Evolutionary conservation across 2,329 filamentous ascomycete species (phyloP).

Genomic region (Aschersonia sp.): DNA sequence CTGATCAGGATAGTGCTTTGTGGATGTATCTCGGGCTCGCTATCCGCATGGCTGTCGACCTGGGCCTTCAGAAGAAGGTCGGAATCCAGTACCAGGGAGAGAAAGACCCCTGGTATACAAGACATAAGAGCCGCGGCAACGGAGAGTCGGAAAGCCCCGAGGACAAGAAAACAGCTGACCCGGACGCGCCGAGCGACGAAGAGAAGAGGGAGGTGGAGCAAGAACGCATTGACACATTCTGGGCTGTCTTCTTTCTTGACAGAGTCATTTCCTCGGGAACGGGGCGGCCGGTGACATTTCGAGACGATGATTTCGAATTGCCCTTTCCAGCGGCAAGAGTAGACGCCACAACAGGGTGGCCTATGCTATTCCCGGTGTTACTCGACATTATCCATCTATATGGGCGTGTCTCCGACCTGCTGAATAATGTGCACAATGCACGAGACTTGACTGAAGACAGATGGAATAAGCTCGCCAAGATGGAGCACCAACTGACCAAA

Average conservation of each 20-base stretch:
- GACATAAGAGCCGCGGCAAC: slow-evolving; percentile 25
- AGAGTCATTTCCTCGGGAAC: slow-evolving; percentile 79
- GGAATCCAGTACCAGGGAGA: slow-evolving; percentile 51
- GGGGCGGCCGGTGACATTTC: slow-evolving; percentile 68
- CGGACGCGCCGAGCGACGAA: slow-evolving; percentile 25
- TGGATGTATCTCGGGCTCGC: slow-evolving; percentile 91
- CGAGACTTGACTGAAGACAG: slow-evolving; percentile 64
- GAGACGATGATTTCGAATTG: slow-evolving; percentile 75
- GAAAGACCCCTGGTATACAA: slow-evolving; percentile 33
- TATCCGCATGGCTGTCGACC: slow-evolving; percentile 67
- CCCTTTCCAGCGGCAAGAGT: slow-evolving; percentile 42
- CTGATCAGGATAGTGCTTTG: slow-evolving; percentile 73
- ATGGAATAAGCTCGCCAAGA: slow-evolving; percentile 54
- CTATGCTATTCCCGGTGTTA: slow-evolving; percentile 64
- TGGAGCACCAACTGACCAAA: slow-evolving; percentile 66
- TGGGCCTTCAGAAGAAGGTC: slow-evolving; percentile 71
- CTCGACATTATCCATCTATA: slow-evolving; percentile 79
- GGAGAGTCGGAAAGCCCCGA: slow-evolving; percentile 20
- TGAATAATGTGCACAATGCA: slow-evolving; percentile 66
- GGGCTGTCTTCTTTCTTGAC: slow-evolving; percentile 81
- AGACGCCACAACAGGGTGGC: slow-evolving; percentile 50
- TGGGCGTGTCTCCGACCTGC: slow-evolving; percentile 66
- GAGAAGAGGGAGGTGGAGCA: slow-evolving; percentile 58
- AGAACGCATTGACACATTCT: slow-evolving; percentile 76
- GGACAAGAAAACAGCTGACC: slow-evolving; percentile 24